These are phyloP conservation scores for Ceratocystiopsis minuta DNA, from an alignment of 2,329 filamentous ascomycete species.

Conservation along the genomic window DNA sequence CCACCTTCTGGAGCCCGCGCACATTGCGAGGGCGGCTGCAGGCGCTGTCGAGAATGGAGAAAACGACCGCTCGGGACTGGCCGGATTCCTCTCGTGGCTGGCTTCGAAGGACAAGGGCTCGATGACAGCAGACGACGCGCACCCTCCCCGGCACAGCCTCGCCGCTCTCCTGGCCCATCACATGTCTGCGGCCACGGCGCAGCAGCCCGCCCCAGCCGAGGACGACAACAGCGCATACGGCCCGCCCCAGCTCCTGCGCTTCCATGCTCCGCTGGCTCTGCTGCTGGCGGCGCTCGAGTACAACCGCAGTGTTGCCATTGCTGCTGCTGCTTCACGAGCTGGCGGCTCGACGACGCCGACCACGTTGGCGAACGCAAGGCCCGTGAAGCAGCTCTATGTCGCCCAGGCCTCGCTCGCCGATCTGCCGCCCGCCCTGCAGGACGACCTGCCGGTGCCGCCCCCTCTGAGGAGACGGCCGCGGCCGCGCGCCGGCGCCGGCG, in stretches of 20 bases:
- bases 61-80: neutral
- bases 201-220: neutral
- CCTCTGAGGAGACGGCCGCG: constrained; percentile 41
- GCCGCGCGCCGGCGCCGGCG: neutral
- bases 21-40: neutral
- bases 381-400: constrained; percentile 48
- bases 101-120: neutral
- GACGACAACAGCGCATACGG: constrained; percentile 1
- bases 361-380: too few species aligned
- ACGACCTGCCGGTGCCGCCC: constrained; percentile 50
- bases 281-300: constrained; percentile 40
- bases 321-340: neutral
- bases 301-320: constrained; percentile 16
- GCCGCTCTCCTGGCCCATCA: constrained; percentile 5
- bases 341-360: neutral
- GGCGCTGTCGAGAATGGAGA: too few species aligned
- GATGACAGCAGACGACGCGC: neutral
- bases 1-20: neutral
- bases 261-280: constrained; percentile 44
- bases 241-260: constrained; percentile 28
- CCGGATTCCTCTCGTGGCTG: constrained; percentile 6
- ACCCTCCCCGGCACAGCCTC: constrained; percentile 1
- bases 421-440: constrained; percentile 42
- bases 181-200: neutral
- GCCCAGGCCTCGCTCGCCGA: constrained; percentile 60